Conservation (phyloP, 1,284 basidiomycete species). For the Sparassis latifolia region DNA sequence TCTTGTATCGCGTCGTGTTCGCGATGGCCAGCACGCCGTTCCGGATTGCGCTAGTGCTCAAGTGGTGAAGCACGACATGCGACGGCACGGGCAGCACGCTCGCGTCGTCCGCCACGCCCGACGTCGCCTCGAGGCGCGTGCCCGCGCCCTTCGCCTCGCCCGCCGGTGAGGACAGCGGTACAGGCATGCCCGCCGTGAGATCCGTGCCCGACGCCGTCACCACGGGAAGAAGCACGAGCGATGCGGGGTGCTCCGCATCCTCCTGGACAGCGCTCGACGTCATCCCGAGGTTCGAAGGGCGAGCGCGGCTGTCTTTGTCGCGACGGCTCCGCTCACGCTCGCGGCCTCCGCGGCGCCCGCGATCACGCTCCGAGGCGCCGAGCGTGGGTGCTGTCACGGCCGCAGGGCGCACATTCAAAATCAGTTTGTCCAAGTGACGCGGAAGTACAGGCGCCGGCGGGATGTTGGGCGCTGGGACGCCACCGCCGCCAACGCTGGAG, state of each 20-base stretch:
- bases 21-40: constrained; percentile 93
- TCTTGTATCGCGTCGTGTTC: constrained; percentile 87
- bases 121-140: constrained; percentile 26
- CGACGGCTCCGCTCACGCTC: constrained; percentile 11
- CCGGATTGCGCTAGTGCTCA: constrained; percentile 93
- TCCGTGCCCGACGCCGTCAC: constrained; percentile 40
- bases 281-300: constrained; percentile 21
- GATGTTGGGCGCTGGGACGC: constrained; percentile 62
- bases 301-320: constrained; percentile 17
- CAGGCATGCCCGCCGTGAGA: constrained; percentile 19
- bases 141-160: constrained; percentile 7
- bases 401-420: constrained; percentile 61
- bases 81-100: constrained; percentile 91
- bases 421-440: constrained; percentile 89
- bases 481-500: constrained; percentile 6
- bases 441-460: constrained; percentile 86
- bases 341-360: constrained; percentile 11
- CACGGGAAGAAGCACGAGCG: constrained; percentile 29
- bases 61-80: constrained; percentile 92
- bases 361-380: constrained; percentile 12
- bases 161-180: constrained; percentile 12
- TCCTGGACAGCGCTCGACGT: constrained; percentile 12
- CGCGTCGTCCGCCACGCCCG: constrained; percentile 75
- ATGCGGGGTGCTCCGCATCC: constrained; percentile 10
- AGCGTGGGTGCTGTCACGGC: constrained; percentile 15